These are phyloP conservation scores for Pyrus betulifolia DNA, from an alignment of 306 rosid genomes.

Conservation along the genomic window DNA sequence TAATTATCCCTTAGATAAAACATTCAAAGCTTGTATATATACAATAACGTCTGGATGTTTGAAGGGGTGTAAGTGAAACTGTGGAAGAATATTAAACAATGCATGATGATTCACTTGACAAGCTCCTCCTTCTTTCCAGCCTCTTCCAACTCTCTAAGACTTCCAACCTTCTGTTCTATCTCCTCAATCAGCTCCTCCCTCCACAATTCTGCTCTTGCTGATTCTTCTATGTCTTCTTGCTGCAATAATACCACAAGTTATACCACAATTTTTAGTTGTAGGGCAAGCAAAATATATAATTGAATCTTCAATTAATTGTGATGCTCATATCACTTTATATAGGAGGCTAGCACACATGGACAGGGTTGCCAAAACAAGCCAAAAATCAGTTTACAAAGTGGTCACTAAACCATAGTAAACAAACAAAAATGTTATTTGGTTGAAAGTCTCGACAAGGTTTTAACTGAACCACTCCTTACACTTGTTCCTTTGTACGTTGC, in stretches of 20 bases:
- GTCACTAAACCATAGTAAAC: not conserved
- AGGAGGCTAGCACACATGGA: not conserved
- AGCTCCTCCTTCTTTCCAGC: conserved; percentile 52
- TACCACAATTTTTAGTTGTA: not conserved
- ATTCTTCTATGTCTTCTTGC: conserved; percentile 81
- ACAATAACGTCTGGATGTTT: not conserved
- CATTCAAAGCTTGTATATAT: not conserved
- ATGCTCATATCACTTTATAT: too few relatives aligned
- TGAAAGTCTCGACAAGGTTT: not conserved
- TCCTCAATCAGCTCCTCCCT: conserved; percentile 83
- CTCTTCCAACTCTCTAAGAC: conserved; percentile 68
- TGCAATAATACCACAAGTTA: conserved; percentile 19
- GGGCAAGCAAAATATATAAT: not conserved
- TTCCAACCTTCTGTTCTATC: conserved; percentile 82
- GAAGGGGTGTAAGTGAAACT: not conserved
- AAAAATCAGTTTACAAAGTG: not conserved
- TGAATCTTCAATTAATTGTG: too few relatives aligned
- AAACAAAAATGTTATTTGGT: too few relatives aligned
- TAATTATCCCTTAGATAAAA: not conserved
- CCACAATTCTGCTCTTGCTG: conserved; percentile 70
- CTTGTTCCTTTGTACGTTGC: too few relatives aligned
- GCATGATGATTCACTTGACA: conserved; percentile 12
- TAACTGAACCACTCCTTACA: too few relatives aligned
- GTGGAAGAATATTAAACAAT: not conserved
- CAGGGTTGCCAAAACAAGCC: not conserved